Base-by-base conservation (phyloP, 345 rosid genomes). In the Streptanthus diversifolius region DNA sequence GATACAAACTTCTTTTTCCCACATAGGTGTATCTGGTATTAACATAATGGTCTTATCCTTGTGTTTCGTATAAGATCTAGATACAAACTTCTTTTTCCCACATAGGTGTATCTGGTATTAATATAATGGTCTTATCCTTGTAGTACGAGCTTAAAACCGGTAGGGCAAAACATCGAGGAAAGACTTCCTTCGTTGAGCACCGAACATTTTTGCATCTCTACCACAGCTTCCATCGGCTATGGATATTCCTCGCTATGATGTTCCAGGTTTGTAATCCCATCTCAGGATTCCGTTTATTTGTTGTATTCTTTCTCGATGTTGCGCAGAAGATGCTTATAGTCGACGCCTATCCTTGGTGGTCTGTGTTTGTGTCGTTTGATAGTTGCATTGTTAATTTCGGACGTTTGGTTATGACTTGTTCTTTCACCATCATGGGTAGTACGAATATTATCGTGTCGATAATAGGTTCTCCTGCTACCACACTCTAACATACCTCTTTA, bases 161-260 rank as follows among this genome's bases (percentile, higher is more conserved):
- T 74, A 85, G 87, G 40, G 86, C 87, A 37, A 76, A 81, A 72
- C 89, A 76, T 27, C 88, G 74, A 61, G 99, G 99, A 72, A 95
- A 95, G 81, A 89, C 96, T 80, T 91, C 97, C 7, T 95, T 95
- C 64, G 99, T 95, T 54, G 99, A 95, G 87, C 92, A 95, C 69
- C 88, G 97, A 58, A 86, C 99, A 37, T 91, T 88, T 83, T 79
- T 95, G 78, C 99, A 95, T 86, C 91, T 95, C 63, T 95, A 88
- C 75, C 99, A 90, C 69, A 95, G 97, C 81, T 95, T 95, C 79
- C 97, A 91, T 70, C 96, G 99, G 25, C 87, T 95, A 30, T 95
- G 99, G 99, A 90, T 95, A 74, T 95, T 95, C 84, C 93, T 95
- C 36, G 77, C 78, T 68, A 85, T 95, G 97, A 95, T 95, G 99